Conservation (phyloP, 164 flowering plant genomes). For the Vitis amurensis region DNA sequence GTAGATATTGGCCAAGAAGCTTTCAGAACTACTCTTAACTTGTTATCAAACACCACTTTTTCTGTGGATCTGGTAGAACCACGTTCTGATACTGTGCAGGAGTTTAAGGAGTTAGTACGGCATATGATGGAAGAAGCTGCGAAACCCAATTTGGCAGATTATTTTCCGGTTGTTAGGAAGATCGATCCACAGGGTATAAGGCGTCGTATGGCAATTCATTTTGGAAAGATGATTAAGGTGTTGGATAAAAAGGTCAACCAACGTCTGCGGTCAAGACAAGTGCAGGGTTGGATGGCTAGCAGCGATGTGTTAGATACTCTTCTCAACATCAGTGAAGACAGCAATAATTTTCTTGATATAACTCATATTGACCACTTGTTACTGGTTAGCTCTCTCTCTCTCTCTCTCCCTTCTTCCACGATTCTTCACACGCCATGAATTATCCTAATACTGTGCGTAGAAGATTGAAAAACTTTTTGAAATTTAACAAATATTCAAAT, state of each 20-base stretch:
- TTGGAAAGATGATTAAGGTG: conserved; percentile 17
- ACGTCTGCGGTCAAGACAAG: conserved; percentile 16
- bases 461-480: too few species aligned
- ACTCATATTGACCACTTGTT: conserved; percentile 14
- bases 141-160: conserved; percentile 30
- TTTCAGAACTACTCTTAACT: conserved; percentile 26
- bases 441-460: too few species aligned
- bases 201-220: conserved; percentile 4
- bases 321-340: conserved; percentile 20
- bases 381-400: conserved; percentile 8
- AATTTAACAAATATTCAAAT: too few species aligned
- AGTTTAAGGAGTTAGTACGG: conserved; percentile 18
- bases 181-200: conserved; percentile 31
- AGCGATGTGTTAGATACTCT: conserved; percentile 35
- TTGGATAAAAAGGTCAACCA: conserved; percentile 22
- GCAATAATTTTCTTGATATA: conserved; percentile 10
- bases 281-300: background rate
- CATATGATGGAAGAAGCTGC: too few species aligned
- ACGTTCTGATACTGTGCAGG: conserved; percentile 1
- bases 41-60: conserved; percentile 32
- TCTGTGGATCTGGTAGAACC: conserved; percentile 27
- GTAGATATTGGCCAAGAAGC: conserved; percentile 33
- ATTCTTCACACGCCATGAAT: too few species aligned
- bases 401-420: too few species aligned
- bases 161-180: conserved; percentile 28